phyloP scores from a whole-genome alignment of 495 filamentous ascomycete genomes.

The Neurospora intermedia region DNA sequence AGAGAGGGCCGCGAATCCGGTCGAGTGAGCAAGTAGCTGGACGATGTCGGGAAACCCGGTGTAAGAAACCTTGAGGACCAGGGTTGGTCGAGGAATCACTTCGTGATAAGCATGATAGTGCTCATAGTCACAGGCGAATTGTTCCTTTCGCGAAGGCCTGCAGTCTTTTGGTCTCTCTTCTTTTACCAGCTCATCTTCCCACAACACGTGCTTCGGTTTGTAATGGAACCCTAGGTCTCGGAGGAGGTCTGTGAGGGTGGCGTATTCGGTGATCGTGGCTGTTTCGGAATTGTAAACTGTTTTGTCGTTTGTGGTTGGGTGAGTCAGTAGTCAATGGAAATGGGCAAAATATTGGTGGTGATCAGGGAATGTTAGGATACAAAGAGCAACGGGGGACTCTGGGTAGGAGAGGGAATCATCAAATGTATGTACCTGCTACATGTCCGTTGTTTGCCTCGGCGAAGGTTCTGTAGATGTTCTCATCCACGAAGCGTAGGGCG shows the following conservation, averaged over 20 bases:
- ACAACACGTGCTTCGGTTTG: background rate
- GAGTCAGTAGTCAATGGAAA: too few relatives aligned
- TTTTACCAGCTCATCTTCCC: background rate
- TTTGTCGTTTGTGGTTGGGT: background rate
- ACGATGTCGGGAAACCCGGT: slow-evolving; percentile 13
- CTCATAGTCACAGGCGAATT: background rate
- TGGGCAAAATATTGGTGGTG: too few relatives aligned
- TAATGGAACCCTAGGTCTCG: background rate
- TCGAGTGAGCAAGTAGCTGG: slow-evolving; percentile 41
- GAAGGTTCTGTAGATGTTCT: slow-evolving; percentile 2
- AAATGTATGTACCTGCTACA: slow-evolving; percentile 8
- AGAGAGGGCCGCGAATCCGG: slow-evolving; percentile 42
- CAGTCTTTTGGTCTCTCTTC: background rate
- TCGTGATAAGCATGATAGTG: too few relatives aligned
- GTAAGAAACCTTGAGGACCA: slow-evolving; percentile 2
- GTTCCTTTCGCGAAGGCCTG: background rate
- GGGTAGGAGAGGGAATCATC: background rate
- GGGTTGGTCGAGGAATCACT: background rate
- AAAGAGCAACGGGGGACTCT: background rate
- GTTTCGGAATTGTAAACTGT: slow-evolving; percentile 13
- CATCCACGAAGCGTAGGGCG: slow-evolving; percentile 3
- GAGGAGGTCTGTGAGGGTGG: slow-evolving; percentile 10
- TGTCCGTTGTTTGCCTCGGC: slow-evolving; percentile 19
- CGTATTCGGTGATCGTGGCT: slow-evolving; percentile 17
- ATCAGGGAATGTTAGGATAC: too few relatives aligned